Evolutionary conservation across 2,329 filamentous ascomycete species (phyloP).

Genomic region (Talaromyces sp.): DNA sequence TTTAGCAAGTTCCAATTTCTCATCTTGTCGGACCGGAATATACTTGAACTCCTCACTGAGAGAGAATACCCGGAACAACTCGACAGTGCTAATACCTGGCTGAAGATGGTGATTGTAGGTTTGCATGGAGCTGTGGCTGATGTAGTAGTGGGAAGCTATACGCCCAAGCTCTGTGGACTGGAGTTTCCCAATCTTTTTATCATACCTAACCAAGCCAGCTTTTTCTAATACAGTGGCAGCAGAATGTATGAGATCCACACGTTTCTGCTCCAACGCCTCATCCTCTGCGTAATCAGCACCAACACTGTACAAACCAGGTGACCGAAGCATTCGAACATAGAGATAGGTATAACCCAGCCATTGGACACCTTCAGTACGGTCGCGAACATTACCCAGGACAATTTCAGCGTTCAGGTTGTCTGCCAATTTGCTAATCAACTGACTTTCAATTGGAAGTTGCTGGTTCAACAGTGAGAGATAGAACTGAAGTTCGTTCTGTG

Average conservation of each 20-base stretch:
- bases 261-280: constrained; percentile 86
- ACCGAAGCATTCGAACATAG: constrained; percentile 95
- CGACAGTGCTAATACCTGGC: constrained; percentile 86
- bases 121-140: constrained; percentile 92
- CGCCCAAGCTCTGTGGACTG: constrained; percentile 91
- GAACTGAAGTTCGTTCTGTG: constrained; percentile 91
- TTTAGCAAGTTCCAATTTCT: constrained; percentile 94
- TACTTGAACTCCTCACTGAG: constrained; percentile 98
- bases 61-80: constrained; percentile 94
- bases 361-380: constrained; percentile 92
- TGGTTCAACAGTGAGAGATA: constrained; percentile 96
- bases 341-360: constrained; percentile 99
- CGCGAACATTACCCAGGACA: constrained; percentile 88
- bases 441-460: constrained; percentile 95
- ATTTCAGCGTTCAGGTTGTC: constrained; percentile 97
- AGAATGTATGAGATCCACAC: constrained; percentile 95
- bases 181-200: constrained; percentile 84
- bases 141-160: constrained; percentile 98
- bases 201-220: constrained; percentile 87
- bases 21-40: constrained; percentile 94
- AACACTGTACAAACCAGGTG: constrained; percentile 90
- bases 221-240: constrained; percentile 84
- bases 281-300: constrained; percentile 95
- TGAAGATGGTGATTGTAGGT: constrained; percentile 96
- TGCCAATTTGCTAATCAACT: constrained; percentile 85